Base-by-base conservation (phyloP, 2,329 filamentous ascomycete genomes). In the Colletotrichum scovillei region DNA sequence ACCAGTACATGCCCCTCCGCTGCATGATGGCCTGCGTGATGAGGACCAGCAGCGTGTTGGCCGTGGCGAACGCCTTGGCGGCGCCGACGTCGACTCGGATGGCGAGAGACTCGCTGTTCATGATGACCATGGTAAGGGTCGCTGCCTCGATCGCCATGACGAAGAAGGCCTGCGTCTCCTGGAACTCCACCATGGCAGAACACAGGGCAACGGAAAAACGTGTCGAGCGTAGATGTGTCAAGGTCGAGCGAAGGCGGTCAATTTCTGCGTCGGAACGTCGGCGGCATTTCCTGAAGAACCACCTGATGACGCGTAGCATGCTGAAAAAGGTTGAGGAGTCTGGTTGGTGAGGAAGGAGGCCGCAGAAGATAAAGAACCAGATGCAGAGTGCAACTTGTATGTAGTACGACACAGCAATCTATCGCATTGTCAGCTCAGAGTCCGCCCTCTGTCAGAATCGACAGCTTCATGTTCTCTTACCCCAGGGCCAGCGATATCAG, bases 131-230 rank as follows among this genome's bases (percentile, higher is more conserved):
- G 38, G 75, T 60, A 12, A 79, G 63, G 1, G 76, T 77, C 14
- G 77, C 76, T 28, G 78, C 46, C 53, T 79, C 76, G 26, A 78
- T 74, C 7, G 77, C 75, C 5, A 69, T 66, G 6, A 77, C 72
- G 64, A 79, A 77, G 56, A 76, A 79, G 11, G 73, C 69, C 58
- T 79, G 77, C 0, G 77, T 69, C 53, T 79, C 78, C 42, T 79
- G 78, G 32, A 73, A 70, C 42, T 73, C 71, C 3, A 69, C 24
- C 38, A 73, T 49, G 19, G 67, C 12, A 2, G 62, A 70, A 12
- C 57, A 58, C 26, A 71, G 22, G 22, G 70, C 70, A 0, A 49
- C 59, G 19, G 53, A 58, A 9, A 69, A 52, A 12, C 59, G 52
- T 1, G 70, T 69, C 1, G 58, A 49, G 8, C 65, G 58, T 3